Conservation (phyloP, 2,329 filamentous ascomycete genomes). For the Teratosphaeria destructans region DNA sequence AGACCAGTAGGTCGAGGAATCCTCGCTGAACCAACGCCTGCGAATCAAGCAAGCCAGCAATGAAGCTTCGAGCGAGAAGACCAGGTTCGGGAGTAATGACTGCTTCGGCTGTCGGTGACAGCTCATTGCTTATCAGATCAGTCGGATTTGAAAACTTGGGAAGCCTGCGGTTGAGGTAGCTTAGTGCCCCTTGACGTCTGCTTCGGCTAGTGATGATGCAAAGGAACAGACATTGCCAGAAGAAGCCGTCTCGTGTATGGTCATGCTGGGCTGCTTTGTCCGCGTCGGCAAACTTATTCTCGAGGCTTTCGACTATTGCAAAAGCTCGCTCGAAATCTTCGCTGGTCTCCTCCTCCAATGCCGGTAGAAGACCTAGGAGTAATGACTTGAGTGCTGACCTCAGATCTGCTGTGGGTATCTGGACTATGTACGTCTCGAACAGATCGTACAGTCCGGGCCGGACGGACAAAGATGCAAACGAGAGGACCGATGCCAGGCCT, state of each 20-base stretch:
- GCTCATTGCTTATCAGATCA: slow-evolving; percentile 1
- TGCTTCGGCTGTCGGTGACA: slow-evolving; percentile 49
- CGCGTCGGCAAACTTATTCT: slow-evolving; percentile 50
- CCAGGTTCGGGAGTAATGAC: slow-evolving; percentile 85
- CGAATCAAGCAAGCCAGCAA: slow-evolving; percentile 75
- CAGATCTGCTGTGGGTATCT: slow-evolving; percentile 58
- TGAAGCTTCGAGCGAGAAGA: slow-evolving; percentile 80
- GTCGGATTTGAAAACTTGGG: slow-evolving; percentile 52
- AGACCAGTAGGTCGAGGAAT: slow-evolving; percentile 85
- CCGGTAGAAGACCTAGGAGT: slow-evolving; percentile 78
- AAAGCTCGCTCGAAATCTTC: slow-evolving; percentile 92
- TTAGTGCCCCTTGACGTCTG: slow-evolving; percentile 73
- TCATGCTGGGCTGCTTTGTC: slow-evolving; percentile 26
- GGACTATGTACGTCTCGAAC: slow-evolving; percentile 69
- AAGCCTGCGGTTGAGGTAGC: slow-evolving; percentile 70
- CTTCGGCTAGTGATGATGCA: slow-evolving; percentile 83
- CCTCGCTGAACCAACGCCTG: slow-evolving; percentile 88
- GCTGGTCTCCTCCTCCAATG: slow-evolving; percentile 88
- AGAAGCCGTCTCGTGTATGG: slow-evolving; percentile 59
- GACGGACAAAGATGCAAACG: slow-evolving; percentile 88
- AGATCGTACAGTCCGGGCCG: slow-evolving; percentile 76
- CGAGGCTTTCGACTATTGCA: slow-evolving; percentile 66
- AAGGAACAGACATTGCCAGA: slow-evolving; percentile 97
- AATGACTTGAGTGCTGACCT: slow-evolving; percentile 85
- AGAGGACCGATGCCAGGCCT: slow-evolving; percentile 76